Evolutionary conservation across 208 protist species (phyloP).

Genomic region (Tritrichomonas foetus): DNA sequence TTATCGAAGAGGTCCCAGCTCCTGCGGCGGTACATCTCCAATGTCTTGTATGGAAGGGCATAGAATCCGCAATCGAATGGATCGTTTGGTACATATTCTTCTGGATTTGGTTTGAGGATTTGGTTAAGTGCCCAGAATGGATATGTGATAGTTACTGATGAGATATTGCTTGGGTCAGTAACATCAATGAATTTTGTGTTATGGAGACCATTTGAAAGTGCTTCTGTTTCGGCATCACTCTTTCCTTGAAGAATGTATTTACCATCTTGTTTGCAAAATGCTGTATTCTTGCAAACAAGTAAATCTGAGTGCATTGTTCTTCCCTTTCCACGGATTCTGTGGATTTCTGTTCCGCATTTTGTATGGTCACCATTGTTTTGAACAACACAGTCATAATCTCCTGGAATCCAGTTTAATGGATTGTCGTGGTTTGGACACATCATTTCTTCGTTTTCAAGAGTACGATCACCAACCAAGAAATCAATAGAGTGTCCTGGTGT

Average conservation of each 20-base stretch:
- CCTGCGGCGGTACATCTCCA: not conserved
- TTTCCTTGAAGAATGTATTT: not conserved
- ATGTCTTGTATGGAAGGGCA: not conserved
- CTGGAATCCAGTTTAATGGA: conserved; percentile 8
- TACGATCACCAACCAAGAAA: not conserved
- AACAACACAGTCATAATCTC: not conserved
- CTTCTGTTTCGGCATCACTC: too few relatives aligned
- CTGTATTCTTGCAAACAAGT: not conserved
- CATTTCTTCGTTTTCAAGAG: not conserved
- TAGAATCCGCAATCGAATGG: not conserved
- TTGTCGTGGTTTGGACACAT: not conserved
- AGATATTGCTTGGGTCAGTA: not conserved
- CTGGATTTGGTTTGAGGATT: not conserved
- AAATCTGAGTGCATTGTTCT: not conserved
- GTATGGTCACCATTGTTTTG: not conserved
- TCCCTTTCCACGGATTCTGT: not conserved
- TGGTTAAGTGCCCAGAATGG: not conserved
- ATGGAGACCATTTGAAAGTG: not conserved
- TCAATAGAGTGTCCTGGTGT: not conserved
- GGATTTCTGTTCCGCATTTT: not conserved
- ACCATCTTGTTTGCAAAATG: too few relatives aligned
- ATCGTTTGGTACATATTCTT: not conserved
- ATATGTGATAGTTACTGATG: not conserved
- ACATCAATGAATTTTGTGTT: not conserved
- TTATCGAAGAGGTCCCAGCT: not conserved